These are phyloP conservation scores for Coelastrella sp. DNA, from an alignment of 139 green algal genomes.

Conservation along the genomic window DNA sequence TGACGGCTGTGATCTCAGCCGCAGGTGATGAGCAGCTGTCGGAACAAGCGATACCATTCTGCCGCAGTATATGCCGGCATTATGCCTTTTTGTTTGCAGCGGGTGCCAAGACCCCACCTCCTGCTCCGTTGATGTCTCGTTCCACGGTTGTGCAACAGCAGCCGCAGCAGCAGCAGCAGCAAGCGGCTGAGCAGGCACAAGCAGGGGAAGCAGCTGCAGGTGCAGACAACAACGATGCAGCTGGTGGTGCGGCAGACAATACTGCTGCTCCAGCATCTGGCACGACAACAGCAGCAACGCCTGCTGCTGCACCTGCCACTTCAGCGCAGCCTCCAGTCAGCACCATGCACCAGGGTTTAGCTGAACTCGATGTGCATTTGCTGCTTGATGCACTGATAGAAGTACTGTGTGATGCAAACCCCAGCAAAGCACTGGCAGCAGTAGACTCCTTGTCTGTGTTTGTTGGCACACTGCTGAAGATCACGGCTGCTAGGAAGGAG, in stretches of 20 bases:
- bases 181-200: neutral
- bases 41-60: constrained; percentile 72
- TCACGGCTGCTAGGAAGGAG: constrained; percentile 56
- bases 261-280: neutral
- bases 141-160: constrained; percentile 20
- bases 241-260: neutral
- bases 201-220: constrained; percentile 4
- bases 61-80: constrained; percentile 81
- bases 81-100: constrained; percentile 92
- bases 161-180: constrained; percentile 21
- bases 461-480: constrained; percentile 76
- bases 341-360: constrained; percentile 57
- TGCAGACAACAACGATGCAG: neutral
- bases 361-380: constrained; percentile 85
- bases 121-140: constrained; percentile 59
- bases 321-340: too few relatives aligned
- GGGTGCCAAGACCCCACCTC: constrained; percentile 60
- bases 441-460: constrained; percentile 82
- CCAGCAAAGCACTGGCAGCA: constrained; percentile 57
- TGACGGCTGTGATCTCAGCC: constrained; percentile 66
- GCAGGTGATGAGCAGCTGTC: constrained; percentile 68
- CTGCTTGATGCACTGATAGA: constrained; percentile 93
- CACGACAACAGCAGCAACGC: neutral
- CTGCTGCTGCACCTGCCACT: constrained; percentile 32
- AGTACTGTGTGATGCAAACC: constrained; percentile 62